Conservation (phyloP, 164 flowering plant species). For the Umbilicus rupestris region DNA sequence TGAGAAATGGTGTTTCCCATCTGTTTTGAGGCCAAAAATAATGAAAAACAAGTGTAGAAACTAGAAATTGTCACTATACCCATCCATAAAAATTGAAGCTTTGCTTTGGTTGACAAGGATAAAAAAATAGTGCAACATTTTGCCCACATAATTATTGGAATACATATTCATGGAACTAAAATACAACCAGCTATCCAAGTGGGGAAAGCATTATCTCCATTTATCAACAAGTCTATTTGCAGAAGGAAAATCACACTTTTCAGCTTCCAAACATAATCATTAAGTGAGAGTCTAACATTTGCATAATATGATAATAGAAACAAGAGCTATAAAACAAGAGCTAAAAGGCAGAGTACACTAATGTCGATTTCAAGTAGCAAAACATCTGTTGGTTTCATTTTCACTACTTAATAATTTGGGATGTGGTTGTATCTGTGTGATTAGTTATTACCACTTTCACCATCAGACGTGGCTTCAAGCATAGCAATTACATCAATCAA, state of each 20-base stretch:
- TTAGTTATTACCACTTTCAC: constrained; percentile 51
- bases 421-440: constrained; percentile 10
- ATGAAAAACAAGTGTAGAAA: not conserved
- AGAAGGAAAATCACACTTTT: too few species aligned
- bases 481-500: constrained; percentile 34
- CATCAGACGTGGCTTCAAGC: constrained; percentile 47
- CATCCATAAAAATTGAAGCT: not conserved
- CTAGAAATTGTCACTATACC: not conserved
- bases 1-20: constrained; percentile 5
- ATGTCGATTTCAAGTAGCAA: not conserved
- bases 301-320: not conserved
- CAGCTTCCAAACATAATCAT: too few species aligned
- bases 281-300: not conserved
- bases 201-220: too few species aligned
- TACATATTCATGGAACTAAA: too few species aligned
- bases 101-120: not conserved
- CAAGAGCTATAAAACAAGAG: not conserved
- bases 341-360: not conserved
- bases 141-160: too few species aligned
- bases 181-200: too few species aligned
- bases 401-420: not conserved
- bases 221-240: too few species aligned
- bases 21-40: not conserved
- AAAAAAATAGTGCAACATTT: not conserved
- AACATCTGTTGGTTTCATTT: not conserved